Evolutionary conservation across 2,329 filamentous ascomycete genomes (phyloP).

Genomic region (Trichocomaceae sp.): DNA sequence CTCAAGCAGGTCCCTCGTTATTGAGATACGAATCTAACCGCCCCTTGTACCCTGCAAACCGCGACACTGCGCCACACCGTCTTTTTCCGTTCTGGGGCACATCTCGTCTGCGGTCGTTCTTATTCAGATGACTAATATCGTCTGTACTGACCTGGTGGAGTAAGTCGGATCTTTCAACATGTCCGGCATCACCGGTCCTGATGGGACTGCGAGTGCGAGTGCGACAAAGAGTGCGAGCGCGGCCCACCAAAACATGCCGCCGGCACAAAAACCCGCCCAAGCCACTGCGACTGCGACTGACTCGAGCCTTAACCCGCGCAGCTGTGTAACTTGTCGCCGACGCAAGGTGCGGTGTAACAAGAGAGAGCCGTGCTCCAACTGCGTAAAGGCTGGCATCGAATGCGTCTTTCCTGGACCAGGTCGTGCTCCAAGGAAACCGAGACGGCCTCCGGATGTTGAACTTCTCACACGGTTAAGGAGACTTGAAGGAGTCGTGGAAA

Average conservation of each 20-base stretch:
- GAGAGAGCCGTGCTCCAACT: slow-evolving; percentile 43
- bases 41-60: no score
- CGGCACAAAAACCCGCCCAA: not conserved
- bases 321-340: slow-evolving; percentile 43
- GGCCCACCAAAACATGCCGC: not conserved
- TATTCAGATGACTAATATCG: not conserved
- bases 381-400: slow-evolving; percentile 46
- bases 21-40: not conserved
- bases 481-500: slow-evolving; percentile 56
- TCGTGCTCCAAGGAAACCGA: slow-evolving; percentile 52
- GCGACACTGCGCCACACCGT: not conserved
- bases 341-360: slow-evolving; percentile 47
- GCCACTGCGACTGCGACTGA: slow-evolving; percentile 7
- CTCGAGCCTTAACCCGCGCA: slow-evolving; percentile 30
- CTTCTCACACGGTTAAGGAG: slow-evolving; percentile 51
- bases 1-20: not conserved
- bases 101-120: not conserved
- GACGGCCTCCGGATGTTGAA: slow-evolving; percentile 54
- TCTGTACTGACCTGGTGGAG: not conserved
- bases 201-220: not conserved
- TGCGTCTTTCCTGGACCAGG: slow-evolving; percentile 59
- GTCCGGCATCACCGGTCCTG: slow-evolving; percentile 3
- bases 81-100: not conserved
- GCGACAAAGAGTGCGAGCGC: not conserved
- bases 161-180: not conserved